Evolutionary conservation across 371 early-diverging fungal species (phyloP).

Genomic region (Circinella minor): DNA sequence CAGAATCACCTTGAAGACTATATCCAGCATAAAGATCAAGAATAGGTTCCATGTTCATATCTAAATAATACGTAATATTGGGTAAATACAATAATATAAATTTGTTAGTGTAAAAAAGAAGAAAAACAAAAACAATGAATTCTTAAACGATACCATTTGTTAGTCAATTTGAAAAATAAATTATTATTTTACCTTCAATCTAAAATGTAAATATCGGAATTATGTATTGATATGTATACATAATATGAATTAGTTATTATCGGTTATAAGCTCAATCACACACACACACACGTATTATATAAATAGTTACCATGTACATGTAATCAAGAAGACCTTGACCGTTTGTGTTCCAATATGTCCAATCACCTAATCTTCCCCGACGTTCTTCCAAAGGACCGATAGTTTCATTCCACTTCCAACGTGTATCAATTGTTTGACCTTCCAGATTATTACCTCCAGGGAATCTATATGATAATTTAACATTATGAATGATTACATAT

Average conservation of each 20-base stretch:
- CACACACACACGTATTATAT: too few relatives aligned
- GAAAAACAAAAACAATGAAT: not conserved
- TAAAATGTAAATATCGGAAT: not conserved
- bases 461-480: constrained; percentile 15
- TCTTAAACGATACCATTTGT: too few relatives aligned
- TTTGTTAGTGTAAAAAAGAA: too few relatives aligned
- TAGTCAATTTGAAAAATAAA: too few relatives aligned
- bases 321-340: constrained; percentile 35
- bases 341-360: constrained; percentile 32
- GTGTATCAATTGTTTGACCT: constrained; percentile 17
- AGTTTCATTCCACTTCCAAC: constrained; percentile 37
- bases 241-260: too few relatives aligned
- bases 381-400: constrained; percentile 32
- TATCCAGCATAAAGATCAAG: constrained; percentile 28
- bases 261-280: too few relatives aligned
- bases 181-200: not conserved
- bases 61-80: not conserved
- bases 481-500: not conserved
- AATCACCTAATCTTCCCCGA: constrained; percentile 29
- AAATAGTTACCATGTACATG: constrained; percentile 24
- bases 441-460: constrained; percentile 37
- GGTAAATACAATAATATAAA: not conserved
- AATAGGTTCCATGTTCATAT: constrained; percentile 15
- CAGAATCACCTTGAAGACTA: constrained; percentile 19
- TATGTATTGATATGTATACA: too few relatives aligned